Conservation (phyloP, 163 green algal species). For the Coccomyxa subellipsoidea region DNA sequence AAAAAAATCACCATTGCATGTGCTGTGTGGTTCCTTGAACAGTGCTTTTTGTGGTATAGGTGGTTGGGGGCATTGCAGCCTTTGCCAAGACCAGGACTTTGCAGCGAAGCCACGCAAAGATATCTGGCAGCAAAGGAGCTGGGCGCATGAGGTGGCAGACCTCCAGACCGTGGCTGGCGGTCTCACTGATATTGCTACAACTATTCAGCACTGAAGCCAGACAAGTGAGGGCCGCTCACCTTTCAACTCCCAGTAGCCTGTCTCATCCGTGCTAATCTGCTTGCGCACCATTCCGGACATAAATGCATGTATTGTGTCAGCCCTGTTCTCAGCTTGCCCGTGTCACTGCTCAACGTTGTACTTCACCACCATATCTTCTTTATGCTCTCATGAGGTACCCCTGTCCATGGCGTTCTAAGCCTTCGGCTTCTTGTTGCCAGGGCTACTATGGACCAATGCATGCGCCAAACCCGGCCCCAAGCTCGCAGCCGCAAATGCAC, state of each 20-base stretch:
- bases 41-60: no score
- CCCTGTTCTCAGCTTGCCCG: neutral
- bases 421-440: no score
- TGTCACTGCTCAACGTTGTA: neutral
- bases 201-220: neutral
- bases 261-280: no score
- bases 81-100: neutral
- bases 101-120: neutral
- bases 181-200: neutral
- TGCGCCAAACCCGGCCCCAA: no score
- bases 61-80: no score
- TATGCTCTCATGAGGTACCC: no score
- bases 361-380: neutral
- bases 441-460: neutral
- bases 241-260: no score
- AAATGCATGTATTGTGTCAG: no score
- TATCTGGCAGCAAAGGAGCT: neutral
- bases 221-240: neutral
- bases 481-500: neutral
- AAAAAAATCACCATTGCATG: no score
- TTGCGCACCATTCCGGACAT: no score
- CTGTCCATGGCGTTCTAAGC: no score
- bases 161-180: neutral
- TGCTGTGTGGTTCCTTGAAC: no score
- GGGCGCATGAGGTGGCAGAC: neutral